These are phyloP conservation scores for Coniosporium tulheliwenetii DNA, from an alignment of 2,329 filamentous ascomycete species.

Conservation along the genomic window DNA sequence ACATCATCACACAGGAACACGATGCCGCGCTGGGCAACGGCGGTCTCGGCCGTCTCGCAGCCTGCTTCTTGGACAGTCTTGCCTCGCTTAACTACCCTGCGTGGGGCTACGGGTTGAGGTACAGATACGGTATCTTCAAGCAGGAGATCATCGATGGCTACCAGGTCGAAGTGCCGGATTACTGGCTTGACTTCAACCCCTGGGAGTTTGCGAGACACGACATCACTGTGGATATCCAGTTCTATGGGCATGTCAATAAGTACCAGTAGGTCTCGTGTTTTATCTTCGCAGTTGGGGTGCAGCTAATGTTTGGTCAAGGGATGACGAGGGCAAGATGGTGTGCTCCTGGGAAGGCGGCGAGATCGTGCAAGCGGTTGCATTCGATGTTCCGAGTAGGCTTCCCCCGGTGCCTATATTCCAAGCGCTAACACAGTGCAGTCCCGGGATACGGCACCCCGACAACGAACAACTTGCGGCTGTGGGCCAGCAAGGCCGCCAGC, in stretches of 20 bases:
- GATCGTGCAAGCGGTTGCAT: constrained; percentile 80
- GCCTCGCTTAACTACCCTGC: constrained; percentile 90
- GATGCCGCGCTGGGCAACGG: constrained; percentile 94
- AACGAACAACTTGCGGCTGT: constrained; percentile 91
- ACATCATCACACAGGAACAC: constrained; percentile 86
- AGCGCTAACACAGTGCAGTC: constrained; percentile 35
- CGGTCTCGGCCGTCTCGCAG: constrained; percentile 83
- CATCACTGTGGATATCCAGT: constrained; percentile 91
- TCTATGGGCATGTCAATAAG: constrained; percentile 76
- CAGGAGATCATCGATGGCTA: constrained; percentile 98
- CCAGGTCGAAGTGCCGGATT: constrained; percentile 94
- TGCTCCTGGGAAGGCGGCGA: constrained; percentile 85
- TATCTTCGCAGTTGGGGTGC: neutral
- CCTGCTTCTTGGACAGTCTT: constrained; percentile 92
- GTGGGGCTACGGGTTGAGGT: constrained; percentile 93
- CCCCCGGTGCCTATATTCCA: constrained; percentile 1
- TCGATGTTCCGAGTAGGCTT: constrained; percentile 50
- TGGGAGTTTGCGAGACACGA: constrained; percentile 98
- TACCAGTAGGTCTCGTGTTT: constrained; percentile 22
- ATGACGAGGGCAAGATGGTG: constrained; percentile 60
- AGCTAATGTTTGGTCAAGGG: constrained; percentile 23
- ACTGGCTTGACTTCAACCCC: constrained; percentile 98
- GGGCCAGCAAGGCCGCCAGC: constrained; percentile 93
- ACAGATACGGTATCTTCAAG: constrained; percentile 94
- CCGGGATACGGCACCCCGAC: constrained; percentile 80